These are phyloP conservation scores for Murraya koenigii DNA, from an alignment of 345 rosid genomes.

Conservation along the genomic window DNA sequence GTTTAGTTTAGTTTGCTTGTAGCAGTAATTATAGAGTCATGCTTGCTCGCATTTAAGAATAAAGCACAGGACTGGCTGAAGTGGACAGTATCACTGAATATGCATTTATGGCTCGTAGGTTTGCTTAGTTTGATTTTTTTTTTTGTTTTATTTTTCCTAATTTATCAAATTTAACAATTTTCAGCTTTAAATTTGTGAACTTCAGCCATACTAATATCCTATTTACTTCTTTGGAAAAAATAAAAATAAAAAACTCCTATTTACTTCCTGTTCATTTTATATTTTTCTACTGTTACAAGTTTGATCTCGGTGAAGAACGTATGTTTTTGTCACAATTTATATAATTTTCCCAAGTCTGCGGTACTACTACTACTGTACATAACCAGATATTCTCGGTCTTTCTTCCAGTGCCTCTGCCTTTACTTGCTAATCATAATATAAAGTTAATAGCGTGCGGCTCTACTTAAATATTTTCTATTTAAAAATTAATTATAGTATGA, in stretches of 20 bases:
- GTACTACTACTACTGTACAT: background rate
- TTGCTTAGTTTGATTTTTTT: background rate
- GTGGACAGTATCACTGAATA: background rate
- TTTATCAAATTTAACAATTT: background rate
- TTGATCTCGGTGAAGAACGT: no score
- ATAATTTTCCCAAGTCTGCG: no score
- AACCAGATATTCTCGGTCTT: background rate
- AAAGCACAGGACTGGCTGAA: background rate
- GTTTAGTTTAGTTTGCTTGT: background rate
- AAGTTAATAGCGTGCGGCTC: slow-evolving; percentile 18
- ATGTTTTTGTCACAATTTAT: no score
- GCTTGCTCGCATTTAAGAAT: background rate
- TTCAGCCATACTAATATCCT: background rate
- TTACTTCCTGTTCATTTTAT: no score
- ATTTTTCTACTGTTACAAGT: no score
- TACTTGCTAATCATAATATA: slow-evolving; percentile 10
- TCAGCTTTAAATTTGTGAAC: background rate
- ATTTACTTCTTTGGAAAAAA: background rate
- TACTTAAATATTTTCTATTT: background rate
- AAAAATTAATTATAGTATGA: background rate
- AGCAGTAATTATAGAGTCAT: background rate
- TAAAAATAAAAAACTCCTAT: no score
- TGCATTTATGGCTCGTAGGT: background rate
- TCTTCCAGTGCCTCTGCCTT: background rate
- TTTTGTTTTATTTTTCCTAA: background rate